Base-by-base conservation (phyloP, 2,329 filamentous ascomycete species). In the Pochonia chlamydosporia region DNA sequence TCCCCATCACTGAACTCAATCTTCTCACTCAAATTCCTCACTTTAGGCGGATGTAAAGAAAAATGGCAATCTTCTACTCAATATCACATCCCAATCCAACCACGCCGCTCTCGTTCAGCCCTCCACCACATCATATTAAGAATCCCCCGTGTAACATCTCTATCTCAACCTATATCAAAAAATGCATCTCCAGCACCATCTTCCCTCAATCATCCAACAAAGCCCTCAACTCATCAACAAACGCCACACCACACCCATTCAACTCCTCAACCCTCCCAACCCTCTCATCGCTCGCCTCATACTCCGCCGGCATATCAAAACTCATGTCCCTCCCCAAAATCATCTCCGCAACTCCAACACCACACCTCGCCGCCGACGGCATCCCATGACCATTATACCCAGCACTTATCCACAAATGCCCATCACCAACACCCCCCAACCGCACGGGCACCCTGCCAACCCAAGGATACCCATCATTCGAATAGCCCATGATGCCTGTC, bases 401-500 rank as follows among this genome's bases (percentile, higher is more conserved):
- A 3, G 75, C 84, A 51, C 75, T 76, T 11, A 89, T 53, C 69
- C 74, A 89, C 46, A 88, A 54, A 24, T 48, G 45, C 24, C 47
- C 47, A 24, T 40, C 9, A 0, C 82, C 82, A 3, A 64, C 69
- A n/a, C 74, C 79, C 5, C 76, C 66, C 21, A 76, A 54, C 5
- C 61, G 57, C 30, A 65, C 65, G 1, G 82, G 81, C n/a, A 90
- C 77, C 9, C 68, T 64, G 0, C 87, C 87, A 2, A 91, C 82
- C 82, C 83, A 90, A 0, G 87, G 85, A 43, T 75, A 63, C 0
- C 75, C 69, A 60, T 91, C 87, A 6, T 81, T 69, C 25, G 79
- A 82, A 63, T 81, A 90, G 0, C 84, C 87, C 87, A 90, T 91
- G 54, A 90, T 85, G 0, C 87, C 87, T 2, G 84, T 87, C 87